A percentile compares a stretch with the other conserved stretches of the same genome.
These are phyloP conservation scores for Phytopythium chamaehyphon DNA, from an alignment of 352 stramenopile genomes.

Conservation along the genomic window DNA sequence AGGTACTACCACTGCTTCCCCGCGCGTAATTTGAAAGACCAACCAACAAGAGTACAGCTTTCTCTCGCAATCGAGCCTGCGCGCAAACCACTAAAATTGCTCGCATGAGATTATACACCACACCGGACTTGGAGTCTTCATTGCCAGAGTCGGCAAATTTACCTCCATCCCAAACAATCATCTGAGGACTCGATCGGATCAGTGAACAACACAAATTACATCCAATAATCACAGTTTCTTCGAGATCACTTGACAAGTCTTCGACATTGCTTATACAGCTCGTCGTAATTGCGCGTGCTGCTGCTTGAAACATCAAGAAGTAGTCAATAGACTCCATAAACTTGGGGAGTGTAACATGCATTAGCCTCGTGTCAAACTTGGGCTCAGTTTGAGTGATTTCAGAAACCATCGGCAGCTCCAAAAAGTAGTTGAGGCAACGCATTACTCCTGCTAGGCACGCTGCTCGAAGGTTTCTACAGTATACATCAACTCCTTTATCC, in stretches of 20 bases:
- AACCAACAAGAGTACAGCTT: too few species aligned
- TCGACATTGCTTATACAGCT: conserved; percentile 3
- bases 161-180: neutral
- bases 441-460: conserved; percentile 56
- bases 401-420: conserved; percentile 13
- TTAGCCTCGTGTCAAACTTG: conserved; percentile 29
- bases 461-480: conserved; percentile 28
- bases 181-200: conserved; percentile 13
- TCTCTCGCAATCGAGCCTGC: too few species aligned
- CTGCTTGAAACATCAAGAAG: conserved; percentile 8
- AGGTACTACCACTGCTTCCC: too few species aligned
- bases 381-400: conserved; percentile 1
- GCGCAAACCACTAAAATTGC: too few species aligned
- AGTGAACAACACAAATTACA: conserved; percentile 23
- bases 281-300: conserved; percentile 7
- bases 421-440: conserved; percentile 38
- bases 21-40: too few species aligned
- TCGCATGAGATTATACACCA: too few species aligned
- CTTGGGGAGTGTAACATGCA: conserved; percentile 22
- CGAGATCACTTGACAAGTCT: conserved; percentile 21
- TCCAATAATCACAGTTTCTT: conserved; percentile 16
- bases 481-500: conserved; percentile 14
- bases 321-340: conserved; percentile 29
- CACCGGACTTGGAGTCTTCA: neutral
- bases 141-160: too few species aligned